Evolutionary conservation across 139 green algal genomes (phyloP).

Genomic region (Coelastrella sp.): DNA sequence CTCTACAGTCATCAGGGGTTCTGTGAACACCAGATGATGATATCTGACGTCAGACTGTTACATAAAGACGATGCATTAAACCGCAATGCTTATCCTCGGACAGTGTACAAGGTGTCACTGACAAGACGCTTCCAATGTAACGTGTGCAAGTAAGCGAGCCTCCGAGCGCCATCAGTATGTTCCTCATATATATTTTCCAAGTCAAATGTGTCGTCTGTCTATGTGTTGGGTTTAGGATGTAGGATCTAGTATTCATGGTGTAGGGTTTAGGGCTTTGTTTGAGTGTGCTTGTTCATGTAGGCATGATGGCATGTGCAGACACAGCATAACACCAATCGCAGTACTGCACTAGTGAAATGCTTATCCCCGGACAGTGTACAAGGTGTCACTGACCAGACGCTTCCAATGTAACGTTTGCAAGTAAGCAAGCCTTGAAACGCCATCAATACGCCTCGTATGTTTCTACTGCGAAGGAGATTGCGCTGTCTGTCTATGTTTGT

Average conservation of each 20-base stretch:
- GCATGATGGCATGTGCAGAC: too few relatives aligned
- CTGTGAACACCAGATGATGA: conserved; percentile 7
- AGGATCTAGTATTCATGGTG: too few relatives aligned
- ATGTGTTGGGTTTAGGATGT: too few relatives aligned
- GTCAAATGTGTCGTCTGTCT: too few relatives aligned
- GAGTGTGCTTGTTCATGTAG: too few relatives aligned
- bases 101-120: background rate
- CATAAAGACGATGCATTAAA: background rate
- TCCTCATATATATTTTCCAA: too few relatives aligned
- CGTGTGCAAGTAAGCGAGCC: background rate
- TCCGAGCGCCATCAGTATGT: background rate
- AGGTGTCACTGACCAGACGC: background rate
- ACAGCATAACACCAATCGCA: too few relatives aligned
- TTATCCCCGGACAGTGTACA: background rate
- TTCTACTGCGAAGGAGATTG: background rate
- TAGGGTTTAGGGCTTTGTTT: too few relatives aligned
- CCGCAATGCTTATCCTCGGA: background rate
- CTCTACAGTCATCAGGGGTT: background rate
- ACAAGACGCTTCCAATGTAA: background rate
- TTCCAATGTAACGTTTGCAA: background rate
- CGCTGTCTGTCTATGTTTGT: too few relatives aligned
- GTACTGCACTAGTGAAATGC: too few relatives aligned
- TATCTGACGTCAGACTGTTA: background rate
- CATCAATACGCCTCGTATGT: background rate
- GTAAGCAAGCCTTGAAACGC: background rate